Evolutionary conservation across 768 basidiomycete genomes (phyloP), one percentile per base, ranked within the genome.

Genomic region (Hericium rajendrae): DNA sequence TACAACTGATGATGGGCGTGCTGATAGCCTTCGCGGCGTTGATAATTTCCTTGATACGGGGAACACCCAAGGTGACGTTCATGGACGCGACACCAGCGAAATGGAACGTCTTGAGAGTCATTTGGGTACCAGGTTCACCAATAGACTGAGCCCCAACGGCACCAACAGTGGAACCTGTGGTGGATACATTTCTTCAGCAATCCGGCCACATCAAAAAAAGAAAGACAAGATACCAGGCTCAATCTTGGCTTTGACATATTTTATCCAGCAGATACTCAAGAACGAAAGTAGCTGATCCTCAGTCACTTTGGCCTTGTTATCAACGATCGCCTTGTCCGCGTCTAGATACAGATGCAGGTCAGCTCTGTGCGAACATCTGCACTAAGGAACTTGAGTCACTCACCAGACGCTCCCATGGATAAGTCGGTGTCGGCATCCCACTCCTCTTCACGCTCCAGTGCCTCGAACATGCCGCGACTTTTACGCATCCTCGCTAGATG

Each of bases 51-150:
- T 98, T 98, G 74, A 99, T 98, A 66, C 97, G 95, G 2, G 97
- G 97, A n/a, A 98, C 97, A 72, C 97, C 97, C 39, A 98, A 83
- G 0, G 97, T 99, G 61, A 99, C 93, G 73, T 97, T 98, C 97
- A 98, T 99, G 39, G 94, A 95, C 8, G 97, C 97, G 60, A 99
- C 95, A 74, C 97, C 97, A 65, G 97, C 97, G 72, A 98, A 99
- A 78, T 99, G 97, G 84, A 99, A 99, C 56, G 97, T 98, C 74
- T 98, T 98, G 62, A 98, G 72, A 1, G 95, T 98, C 97, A 99
- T 99, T 69, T 99, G 97, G 0, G 97, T 99, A 43, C 95, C 97
- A 1, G 97, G 97, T 72, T 99, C 97, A 66, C 97, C 97, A 62
- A 99, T 98, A 1, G 97, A 98, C 68, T 99, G 97, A 5, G 97